phyloP scores from a whole-genome alignment of 345 rosid genomes.

The Jatropha curcas region DNA sequence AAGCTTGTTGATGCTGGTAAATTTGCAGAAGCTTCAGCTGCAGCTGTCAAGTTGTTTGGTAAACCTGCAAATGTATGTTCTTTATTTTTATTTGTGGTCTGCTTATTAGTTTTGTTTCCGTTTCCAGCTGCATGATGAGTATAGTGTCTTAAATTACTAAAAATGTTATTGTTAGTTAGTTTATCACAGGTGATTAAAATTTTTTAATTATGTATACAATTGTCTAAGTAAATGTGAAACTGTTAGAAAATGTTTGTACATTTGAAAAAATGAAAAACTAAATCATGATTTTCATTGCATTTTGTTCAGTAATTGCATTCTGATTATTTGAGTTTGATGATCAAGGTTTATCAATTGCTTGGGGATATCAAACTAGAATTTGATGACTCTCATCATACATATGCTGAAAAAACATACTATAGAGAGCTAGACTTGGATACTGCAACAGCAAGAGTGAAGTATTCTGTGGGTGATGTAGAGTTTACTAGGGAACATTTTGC shows the following conservation, averaged over 20 bases:
- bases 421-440: constrained; percentile 88
- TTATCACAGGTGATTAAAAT: too few relatives aligned
- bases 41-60: constrained; percentile 60
- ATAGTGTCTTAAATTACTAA: too few relatives aligned
- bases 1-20: constrained; percentile 59
- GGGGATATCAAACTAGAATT: constrained; percentile 84
- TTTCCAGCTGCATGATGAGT: not conserved
- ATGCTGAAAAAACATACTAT: constrained; percentile 57
- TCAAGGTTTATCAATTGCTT: constrained; percentile 82
- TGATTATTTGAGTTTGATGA: constrained; percentile 21
- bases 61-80: constrained; percentile 62
- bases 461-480: constrained; percentile 55
- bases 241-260: too few relatives aligned
- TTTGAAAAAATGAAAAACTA: too few relatives aligned
- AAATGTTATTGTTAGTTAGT: too few relatives aligned
- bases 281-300: too few relatives aligned
- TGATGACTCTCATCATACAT: constrained; percentile 56
- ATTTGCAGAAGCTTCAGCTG: constrained; percentile 71
- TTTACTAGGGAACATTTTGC: constrained; percentile 69
- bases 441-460: constrained; percentile 62
- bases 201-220: too few relatives aligned
- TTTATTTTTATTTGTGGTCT: constrained; percentile 10
- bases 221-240: too few relatives aligned
- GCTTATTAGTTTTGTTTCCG: not conserved
- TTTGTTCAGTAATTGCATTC: not conserved